phyloP scores from a whole-genome alignment of 2,329 filamentous ascomycete genomes.

The Fusarium graminum region DNA sequence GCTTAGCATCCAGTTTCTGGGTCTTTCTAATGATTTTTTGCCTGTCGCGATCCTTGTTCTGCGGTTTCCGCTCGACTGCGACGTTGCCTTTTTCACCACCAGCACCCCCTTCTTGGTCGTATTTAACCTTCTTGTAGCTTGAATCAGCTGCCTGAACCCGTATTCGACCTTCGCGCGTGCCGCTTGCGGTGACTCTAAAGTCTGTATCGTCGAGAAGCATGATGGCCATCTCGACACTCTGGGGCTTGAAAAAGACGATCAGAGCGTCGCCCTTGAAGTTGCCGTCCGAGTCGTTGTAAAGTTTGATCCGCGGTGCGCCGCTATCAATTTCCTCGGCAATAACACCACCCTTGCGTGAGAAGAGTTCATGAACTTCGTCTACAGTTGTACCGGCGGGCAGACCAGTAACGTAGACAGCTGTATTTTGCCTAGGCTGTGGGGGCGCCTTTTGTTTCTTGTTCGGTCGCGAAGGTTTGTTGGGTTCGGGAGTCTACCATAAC shows the following conservation, averaged over 20 bases:
- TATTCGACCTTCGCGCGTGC: slow-evolving; percentile 73
- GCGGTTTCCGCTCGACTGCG: slow-evolving; percentile 58
- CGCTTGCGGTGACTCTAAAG: slow-evolving; percentile 74
- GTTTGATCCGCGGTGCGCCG: slow-evolving; percentile 88
- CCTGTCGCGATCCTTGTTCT: slow-evolving; percentile 76
- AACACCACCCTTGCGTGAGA: slow-evolving; percentile 86
- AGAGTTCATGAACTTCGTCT: slow-evolving; percentile 84
- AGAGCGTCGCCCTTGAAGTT: slow-evolving; percentile 94
- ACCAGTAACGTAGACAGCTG: slow-evolving; percentile 91
- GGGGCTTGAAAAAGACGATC: slow-evolving; percentile 93
- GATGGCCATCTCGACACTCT: slow-evolving; percentile 89
- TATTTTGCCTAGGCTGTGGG: slow-evolving; percentile 76
- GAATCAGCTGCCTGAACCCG: slow-evolving; percentile 86
- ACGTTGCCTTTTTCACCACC: slow-evolving; percentile 41
- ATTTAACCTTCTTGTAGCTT: slow-evolving; percentile 90
- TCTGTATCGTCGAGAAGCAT: slow-evolving; percentile 84
- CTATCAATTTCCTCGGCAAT: slow-evolving; percentile 95
- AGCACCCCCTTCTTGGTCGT: slow-evolving; percentile 61
- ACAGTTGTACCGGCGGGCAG: slow-evolving; percentile 83
- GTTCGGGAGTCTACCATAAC: slow-evolving; percentile 41
- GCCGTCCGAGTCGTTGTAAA: slow-evolving; percentile 86
- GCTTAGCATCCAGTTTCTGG: slow-evolving; percentile 89
- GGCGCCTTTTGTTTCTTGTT: slow-evolving; percentile 63
- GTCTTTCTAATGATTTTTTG: slow-evolving; percentile 92
- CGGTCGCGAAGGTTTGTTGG: slow-evolving; percentile 56